Evolutionary conservation across 1,284 basidiomycete genomes (phyloP).

Genomic region (Trichosporon asahii): DNA sequence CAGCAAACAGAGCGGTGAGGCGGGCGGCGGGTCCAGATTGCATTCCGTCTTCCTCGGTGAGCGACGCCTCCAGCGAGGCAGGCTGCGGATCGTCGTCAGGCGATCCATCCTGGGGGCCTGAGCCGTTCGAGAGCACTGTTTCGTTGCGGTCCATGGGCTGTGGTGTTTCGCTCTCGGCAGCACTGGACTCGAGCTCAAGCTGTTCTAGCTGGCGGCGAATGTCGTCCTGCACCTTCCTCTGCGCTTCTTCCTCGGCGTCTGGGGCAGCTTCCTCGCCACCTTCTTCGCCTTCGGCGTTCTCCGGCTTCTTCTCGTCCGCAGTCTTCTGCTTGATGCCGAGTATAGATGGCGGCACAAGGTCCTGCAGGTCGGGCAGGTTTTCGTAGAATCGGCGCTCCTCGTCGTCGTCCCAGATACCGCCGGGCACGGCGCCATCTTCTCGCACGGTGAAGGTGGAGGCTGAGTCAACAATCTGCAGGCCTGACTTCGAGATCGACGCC

Average conservation of each 20-base stretch:
- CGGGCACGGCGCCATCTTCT: constrained; percentile 58
- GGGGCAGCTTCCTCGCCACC: constrained; percentile 13
- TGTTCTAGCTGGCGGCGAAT: constrained; percentile 52
- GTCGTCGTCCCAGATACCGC: constrained; percentile 97
- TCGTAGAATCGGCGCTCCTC: constrained; percentile 94
- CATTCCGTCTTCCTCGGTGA: constrained; percentile 48
- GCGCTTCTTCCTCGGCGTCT: constrained; percentile 31
- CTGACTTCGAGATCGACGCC: constrained; percentile 53
- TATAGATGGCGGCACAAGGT: constrained; percentile 82
- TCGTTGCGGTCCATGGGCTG: constrained; percentile 22
- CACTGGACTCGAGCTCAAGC: constrained; percentile 31
- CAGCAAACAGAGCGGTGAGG: constrained; percentile 84
- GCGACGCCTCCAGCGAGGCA: constrained; percentile 31
- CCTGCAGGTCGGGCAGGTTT: constrained; percentile 84
- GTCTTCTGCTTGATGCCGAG: constrained; percentile 68
- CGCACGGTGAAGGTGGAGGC: constrained; percentile 56
- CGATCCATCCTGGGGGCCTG: constrained; percentile 5
- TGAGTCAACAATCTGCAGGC: constrained; percentile 54
- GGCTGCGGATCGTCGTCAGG: constrained; percentile 32
- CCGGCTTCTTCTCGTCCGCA: constrained; percentile 21
- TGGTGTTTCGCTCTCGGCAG: constrained; percentile 15
- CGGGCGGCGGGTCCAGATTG: constrained; percentile 83
- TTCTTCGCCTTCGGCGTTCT: constrained; percentile 37
- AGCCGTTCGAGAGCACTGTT: constrained; percentile 14
- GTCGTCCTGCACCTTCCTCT: constrained; percentile 55